Evolutionary conservation across 768 basidiomycete species (phyloP), one percentile per base, ranked within the genome.

Genomic region (Tricholoma sp.): DNA sequence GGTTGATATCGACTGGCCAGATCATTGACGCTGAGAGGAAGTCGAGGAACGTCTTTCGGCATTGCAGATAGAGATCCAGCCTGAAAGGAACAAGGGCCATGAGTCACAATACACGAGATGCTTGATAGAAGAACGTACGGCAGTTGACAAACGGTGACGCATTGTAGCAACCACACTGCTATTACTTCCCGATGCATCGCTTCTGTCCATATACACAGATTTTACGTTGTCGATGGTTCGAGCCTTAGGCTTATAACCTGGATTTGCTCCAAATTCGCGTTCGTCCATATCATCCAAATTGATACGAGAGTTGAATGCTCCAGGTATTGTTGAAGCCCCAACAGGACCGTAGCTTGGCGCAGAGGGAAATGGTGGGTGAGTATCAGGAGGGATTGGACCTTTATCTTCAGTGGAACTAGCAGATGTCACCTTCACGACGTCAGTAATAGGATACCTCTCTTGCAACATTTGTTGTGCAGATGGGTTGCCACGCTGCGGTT

Each of bases 161-260:
- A 92, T 83, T 1, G 82, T 81, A 43, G 88, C 85, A 46, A 91
- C 88, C 22, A 86, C 71, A 62, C 81, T 83, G 11, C 79, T 80
- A 50, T 64, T 78, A 59, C 81, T 85, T 39, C 69, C 76, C 5
- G 76, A 77, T 2, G 83, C 81, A 46, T 85, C 83, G 19, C 69
- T 75, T 58, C 81, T 76, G 52, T 85, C 82, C 3, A 83, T 62
- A 14, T 64, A 34, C 54, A 69, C 66, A 39, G 66, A 56, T 22
- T 70, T 75, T 4, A 64, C 63, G 24, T 57, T 61, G 57, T 75
- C 74, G 27, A 72, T 60, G 21, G 66, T 68, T 56, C 65, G 64
- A 22, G 63, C 56, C 65, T 71, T 67, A 57, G 69, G 47, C 47
- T 63, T 39, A 55, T 61, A 47, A 21, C 54, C 62, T 19, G 34